Base-by-base conservation (phyloP, 75 land plant species). In the Pinus albicaulis region DNA sequence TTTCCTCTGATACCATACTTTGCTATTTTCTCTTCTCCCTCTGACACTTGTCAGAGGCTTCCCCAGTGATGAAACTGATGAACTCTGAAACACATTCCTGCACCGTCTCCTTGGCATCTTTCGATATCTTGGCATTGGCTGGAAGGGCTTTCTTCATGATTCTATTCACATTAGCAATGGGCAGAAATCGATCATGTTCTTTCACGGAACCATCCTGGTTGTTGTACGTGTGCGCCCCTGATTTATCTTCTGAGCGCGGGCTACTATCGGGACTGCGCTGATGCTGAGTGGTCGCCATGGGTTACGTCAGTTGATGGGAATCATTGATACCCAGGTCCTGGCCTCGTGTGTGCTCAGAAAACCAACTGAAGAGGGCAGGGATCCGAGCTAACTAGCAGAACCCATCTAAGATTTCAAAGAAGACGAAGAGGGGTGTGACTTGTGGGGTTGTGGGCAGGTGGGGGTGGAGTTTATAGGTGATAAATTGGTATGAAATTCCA, bases 1-100 rank as follows among this genome's bases (percentile, higher is more conserved):
- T n/a, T n/a, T n/a, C n/a, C n/a, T n/a, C n/a, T n/a, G n/a, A n/a
- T n/a, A n/a, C n/a, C n/a, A n/a, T n/a, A n/a, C n/a, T n/a, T n/a
- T n/a, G n/a, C n/a, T n/a, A n/a, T n/a, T n/a, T n/a, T n/a, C 90
- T 44, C 78, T 89, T 89, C 74, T 89, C 90, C 24, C 86, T 66
- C 81, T 83, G 90, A 69, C 90, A 89, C 80, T 89, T 89, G 78
- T 89, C 90, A 55, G 85, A 83, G 41, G 85, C 85, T 80, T 89
- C 90, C 74, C 90, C 85, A 13, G 90, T 89, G 65, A 89, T 83
- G 78, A 89, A 89, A 70, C 89, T 89, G 83, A 89, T 89, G 86
- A 89, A 89, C 83, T 89, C 90, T 20, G 90, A 89, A 52, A 89
- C 89, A 55, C 90, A 89, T 78, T 86, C 90, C 81, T 89, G 90